Conservation (phyloP, 1,284 basidiomycete species). For the Apiotrichum siamense region DNA sequence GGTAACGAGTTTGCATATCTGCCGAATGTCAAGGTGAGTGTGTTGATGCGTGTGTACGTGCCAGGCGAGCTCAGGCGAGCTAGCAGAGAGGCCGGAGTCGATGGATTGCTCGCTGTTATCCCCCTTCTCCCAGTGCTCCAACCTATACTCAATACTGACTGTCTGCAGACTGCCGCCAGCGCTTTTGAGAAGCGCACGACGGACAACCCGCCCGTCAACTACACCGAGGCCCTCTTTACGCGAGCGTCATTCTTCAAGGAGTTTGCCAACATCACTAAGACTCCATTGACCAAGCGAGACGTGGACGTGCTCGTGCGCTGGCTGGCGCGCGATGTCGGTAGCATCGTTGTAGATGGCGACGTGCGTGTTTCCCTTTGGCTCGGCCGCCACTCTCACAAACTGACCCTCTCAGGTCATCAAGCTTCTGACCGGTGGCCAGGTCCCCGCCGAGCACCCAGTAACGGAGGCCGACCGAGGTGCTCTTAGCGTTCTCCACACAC, state of each 20-base stretch:
- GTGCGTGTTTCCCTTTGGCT: constrained; percentile 52
- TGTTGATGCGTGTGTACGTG: background rate
- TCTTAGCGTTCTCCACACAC: constrained; percentile 32
- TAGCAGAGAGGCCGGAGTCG: no score
- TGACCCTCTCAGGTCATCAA: constrained; percentile 62
- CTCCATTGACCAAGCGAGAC: constrained; percentile 45
- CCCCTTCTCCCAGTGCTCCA: no score
- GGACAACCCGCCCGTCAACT: constrained; percentile 51
- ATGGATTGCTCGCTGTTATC: no score
- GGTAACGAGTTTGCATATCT: constrained; percentile 70
- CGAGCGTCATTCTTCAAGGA: constrained; percentile 57
- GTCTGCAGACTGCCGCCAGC: constrained; percentile 55
- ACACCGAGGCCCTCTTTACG: constrained; percentile 61
- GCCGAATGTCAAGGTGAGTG: constrained; percentile 41
- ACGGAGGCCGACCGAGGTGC: constrained; percentile 44
- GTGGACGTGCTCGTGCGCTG: constrained; percentile 65
- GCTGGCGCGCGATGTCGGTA: constrained; percentile 66
- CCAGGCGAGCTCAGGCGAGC: no score
- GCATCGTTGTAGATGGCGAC: constrained; percentile 59
- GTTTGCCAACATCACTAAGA: constrained; percentile 51
- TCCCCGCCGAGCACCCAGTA: constrained; percentile 33
- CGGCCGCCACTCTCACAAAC: background rate
- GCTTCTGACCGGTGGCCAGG: constrained; percentile 53
- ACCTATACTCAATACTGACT: background rate
- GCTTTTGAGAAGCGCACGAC: constrained; percentile 55